Evolutionary conservation across 164 flowering plant species (phyloP).

Genomic region (Vitis labrusca): DNA sequence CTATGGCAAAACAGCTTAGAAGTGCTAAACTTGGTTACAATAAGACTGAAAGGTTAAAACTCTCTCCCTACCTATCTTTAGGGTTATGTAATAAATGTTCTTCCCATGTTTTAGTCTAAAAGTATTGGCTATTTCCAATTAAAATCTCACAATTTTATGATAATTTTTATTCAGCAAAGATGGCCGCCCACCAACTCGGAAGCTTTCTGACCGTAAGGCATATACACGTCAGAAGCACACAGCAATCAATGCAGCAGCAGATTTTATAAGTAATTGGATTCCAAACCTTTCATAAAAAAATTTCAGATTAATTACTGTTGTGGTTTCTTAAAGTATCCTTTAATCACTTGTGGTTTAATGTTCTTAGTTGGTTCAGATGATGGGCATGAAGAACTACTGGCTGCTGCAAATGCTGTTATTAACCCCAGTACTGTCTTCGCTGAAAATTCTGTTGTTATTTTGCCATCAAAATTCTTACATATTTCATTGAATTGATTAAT

Average conservation of each 20-base stretch:
- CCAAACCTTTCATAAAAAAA: not conserved
- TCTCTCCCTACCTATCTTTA: constrained; percentile 6
- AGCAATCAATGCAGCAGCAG: constrained; percentile 43
- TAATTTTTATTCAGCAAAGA: constrained; percentile 54
- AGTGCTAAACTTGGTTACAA: constrained; percentile 62
- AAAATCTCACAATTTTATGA: constrained; percentile 16
- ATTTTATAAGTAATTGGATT: constrained; percentile 56
- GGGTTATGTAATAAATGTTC: not conserved
- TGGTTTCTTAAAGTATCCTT: constrained; percentile 5
- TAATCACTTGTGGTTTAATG: constrained; percentile 3
- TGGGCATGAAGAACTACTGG: constrained; percentile 77
- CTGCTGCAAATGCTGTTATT: constrained; percentile 74
- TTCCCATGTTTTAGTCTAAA: constrained; percentile 1
- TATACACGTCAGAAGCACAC: constrained; percentile 66
- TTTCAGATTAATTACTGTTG: not conserved
- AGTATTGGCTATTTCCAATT: not conserved
- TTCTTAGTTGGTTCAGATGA: constrained; percentile 66
- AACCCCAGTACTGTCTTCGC: constrained; percentile 41
- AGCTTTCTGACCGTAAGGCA: constrained; percentile 79
- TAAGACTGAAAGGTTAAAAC: constrained; percentile 68
- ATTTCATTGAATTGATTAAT: constrained; percentile 9
- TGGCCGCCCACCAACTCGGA: constrained; percentile 80
- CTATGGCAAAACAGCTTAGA: constrained; percentile 74
- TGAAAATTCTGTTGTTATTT: not conserved
- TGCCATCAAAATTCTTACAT: not conserved